These are phyloP conservation scores for Cicer pinnatifidum DNA, from an alignment of 306 rosid species.

Conservation along the genomic window DNA sequence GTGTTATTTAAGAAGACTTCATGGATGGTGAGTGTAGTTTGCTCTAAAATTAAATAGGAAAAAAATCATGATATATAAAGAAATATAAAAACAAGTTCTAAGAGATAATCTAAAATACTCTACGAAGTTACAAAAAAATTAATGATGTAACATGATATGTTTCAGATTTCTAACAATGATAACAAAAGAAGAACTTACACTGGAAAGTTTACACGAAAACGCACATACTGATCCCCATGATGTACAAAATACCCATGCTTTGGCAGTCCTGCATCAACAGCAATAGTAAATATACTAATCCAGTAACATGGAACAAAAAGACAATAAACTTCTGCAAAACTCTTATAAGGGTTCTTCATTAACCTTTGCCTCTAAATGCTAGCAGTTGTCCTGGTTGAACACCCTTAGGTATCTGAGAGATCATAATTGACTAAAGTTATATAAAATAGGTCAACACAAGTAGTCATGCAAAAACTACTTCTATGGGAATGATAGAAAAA, in stretches of 20 bases:
- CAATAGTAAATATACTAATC: slow-evolving; percentile 32
- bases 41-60: not conserved
- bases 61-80: slow-evolving; percentile 13
- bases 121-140: not conserved
- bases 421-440: slow-evolving; percentile 47
- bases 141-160: not conserved
- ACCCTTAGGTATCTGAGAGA: slow-evolving; percentile 84
- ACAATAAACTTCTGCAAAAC: slow-evolving; percentile 33
- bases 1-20: too few species aligned
- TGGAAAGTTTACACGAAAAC: slow-evolving; percentile 77
- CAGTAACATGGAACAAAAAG: not conserved
- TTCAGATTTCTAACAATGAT: slow-evolving; percentile 10
- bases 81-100: not conserved
- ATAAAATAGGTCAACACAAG: slow-evolving; percentile 39
- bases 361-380: slow-evolving; percentile 88
- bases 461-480: not conserved
- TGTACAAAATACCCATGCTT: slow-evolving; percentile 72
- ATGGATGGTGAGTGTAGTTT: too few species aligned
- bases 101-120: not conserved
- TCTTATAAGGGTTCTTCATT: slow-evolving; percentile 23
- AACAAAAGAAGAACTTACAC: slow-evolving; percentile 52
- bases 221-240: slow-evolving; percentile 91
- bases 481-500: not conserved
- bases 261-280: slow-evolving; percentile 60
- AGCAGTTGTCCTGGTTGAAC: slow-evolving; percentile 91